Evolutionary conservation across 129 eudicot genomes (phyloP).

Genomic region (Flaveria ramosissima): DNA sequence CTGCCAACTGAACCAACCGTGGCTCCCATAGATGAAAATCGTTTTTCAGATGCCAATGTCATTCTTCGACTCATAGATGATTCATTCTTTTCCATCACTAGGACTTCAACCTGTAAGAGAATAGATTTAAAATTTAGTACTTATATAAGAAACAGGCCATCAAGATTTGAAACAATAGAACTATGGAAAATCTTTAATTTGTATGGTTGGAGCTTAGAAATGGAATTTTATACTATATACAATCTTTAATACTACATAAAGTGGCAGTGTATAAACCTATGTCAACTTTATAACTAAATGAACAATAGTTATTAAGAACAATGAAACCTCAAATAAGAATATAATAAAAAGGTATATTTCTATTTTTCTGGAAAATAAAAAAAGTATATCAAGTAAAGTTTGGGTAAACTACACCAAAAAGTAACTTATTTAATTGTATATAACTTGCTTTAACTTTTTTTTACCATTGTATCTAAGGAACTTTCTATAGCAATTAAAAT

Average conservation of each 20-base stretch:
- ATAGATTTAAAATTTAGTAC: neutral
- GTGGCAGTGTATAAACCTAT: neutral
- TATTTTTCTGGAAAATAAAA: neutral
- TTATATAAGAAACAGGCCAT: neutral
- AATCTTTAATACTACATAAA: neutral
- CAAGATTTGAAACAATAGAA: neutral
- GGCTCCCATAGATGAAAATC: constrained; percentile 41
- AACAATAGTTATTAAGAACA: neutral
- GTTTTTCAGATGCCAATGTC: constrained; percentile 48
- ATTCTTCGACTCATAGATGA: constrained; percentile 53
- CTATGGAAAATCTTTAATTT: neutral
- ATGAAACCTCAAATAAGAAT: neutral
- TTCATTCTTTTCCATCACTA: constrained; percentile 70
- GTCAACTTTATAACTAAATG: neutral
- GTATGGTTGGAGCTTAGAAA: neutral
- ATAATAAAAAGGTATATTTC: neutral
- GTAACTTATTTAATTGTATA: neutral
- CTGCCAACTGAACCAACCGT: constrained; percentile 52
- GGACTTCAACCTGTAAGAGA: constrained; percentile 67
- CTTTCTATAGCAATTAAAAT: neutral
- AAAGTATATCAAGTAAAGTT: neutral
- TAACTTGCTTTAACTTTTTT: neutral
- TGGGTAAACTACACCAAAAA: neutral
- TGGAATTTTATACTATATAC: neutral
- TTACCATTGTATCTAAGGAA: neutral